These are phyloP conservation scores for Planoprotostelium fungivorum DNA, from an alignment of 78 protist species.

Conservation along the genomic window DNA sequence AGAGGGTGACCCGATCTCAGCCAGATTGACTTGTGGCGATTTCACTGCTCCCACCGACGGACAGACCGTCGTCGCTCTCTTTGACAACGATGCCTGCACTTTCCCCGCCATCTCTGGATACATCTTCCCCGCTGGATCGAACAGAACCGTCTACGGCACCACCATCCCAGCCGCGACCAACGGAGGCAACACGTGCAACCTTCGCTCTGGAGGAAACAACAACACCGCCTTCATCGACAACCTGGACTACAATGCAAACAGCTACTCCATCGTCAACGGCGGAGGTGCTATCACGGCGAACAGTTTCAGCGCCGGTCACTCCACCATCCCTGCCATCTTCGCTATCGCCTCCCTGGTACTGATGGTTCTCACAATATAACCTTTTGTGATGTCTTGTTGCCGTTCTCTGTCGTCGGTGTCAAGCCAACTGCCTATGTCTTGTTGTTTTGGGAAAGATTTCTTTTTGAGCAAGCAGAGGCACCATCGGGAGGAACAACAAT, in stretches of 20 bases:
- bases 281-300: background rate
- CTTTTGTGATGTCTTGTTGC: too few relatives aligned
- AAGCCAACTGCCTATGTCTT: too few relatives aligned
- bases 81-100: background rate
- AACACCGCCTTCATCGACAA: background rate
- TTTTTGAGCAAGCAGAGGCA: too few relatives aligned
- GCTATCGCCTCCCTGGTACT: too few relatives aligned
- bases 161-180: background rate
- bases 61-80: background rate
- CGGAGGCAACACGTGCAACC: background rate
- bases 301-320: background rate
- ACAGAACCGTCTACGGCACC: background rate
- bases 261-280: background rate
- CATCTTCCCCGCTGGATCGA: background rate
- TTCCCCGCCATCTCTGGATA: background rate
- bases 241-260: background rate
- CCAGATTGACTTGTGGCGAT: background rate
- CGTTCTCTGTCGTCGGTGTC: too few relatives aligned
- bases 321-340: background rate
- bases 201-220: too few relatives aligned
- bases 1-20: background rate
- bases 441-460: too few relatives aligned
- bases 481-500: too few relatives aligned
- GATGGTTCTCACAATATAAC: too few relatives aligned
- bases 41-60: background rate